Conservation (phyloP, 176 grass and related monocot species). For the Tuctoria greenei region DNA sequence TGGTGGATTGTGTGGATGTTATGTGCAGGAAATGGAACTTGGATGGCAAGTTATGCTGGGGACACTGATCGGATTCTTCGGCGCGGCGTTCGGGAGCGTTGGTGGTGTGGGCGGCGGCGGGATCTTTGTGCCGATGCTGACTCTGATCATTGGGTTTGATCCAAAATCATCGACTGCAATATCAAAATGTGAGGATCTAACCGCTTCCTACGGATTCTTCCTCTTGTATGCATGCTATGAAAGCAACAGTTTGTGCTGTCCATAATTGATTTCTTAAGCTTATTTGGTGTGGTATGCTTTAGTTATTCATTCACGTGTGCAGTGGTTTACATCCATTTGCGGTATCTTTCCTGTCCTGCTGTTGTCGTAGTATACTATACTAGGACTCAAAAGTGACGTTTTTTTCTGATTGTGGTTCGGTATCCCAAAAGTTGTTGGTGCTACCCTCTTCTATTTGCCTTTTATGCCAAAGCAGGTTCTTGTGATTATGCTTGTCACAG, state of each 20-base stretch:
- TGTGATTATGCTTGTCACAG: constrained; percentile 16
- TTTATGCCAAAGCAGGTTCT: background rate
- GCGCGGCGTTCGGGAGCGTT: constrained; percentile 70
- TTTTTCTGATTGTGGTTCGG: constrained; percentile 5
- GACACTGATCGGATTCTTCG: constrained; percentile 64
- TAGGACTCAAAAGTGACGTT: constrained; percentile 6
- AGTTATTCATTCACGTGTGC: constrained; percentile 24
- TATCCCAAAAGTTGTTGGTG: constrained; percentile 16
- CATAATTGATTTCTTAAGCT: background rate
- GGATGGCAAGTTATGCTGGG: constrained; percentile 72
- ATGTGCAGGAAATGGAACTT: constrained; percentile 49
- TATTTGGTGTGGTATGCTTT: constrained; percentile 3
- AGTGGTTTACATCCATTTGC: background rate
- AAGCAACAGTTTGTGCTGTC: constrained; percentile 15
- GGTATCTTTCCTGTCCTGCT: constrained; percentile 29
- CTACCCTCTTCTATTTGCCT: background rate
- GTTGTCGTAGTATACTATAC: constrained; percentile 18
- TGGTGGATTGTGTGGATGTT: constrained; percentile 8
- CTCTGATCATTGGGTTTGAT: constrained; percentile 80
- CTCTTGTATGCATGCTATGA: constrained; percentile 22
- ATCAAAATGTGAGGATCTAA: constrained; percentile 66
- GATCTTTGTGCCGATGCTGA: constrained; percentile 82
- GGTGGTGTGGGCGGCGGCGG: constrained; percentile 75
- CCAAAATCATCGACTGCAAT: constrained; percentile 74
- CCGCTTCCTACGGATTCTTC: background rate